Conservation (phyloP, 306 rosid species). For the Ormosia emarginata region DNA sequence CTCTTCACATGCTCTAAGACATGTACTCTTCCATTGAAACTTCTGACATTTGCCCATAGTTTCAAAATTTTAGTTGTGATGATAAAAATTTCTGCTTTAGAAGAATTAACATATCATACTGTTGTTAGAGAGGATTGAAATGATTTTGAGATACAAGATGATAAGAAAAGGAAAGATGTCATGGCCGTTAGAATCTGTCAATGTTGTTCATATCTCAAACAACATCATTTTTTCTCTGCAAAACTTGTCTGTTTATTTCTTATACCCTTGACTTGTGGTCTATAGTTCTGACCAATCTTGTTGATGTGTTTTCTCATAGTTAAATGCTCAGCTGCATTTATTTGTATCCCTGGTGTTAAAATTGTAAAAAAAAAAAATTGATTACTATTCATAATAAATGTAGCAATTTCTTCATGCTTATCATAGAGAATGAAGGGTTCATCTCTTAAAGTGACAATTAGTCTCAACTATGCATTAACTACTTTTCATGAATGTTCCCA, state of each 20-base stretch:
- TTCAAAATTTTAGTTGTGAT: background rate
- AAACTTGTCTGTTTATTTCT: background rate
- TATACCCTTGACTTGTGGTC: background rate
- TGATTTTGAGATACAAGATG: background rate
- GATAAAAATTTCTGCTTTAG: background rate
- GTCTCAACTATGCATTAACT: background rate
- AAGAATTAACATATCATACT: background rate
- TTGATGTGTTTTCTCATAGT: background rate
- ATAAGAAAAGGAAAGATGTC: background rate
- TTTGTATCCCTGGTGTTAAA: background rate
- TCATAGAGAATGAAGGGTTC: background rate
- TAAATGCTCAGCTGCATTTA: background rate
- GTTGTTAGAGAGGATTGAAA: background rate
- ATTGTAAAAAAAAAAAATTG: background rate
- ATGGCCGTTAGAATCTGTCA: background rate
- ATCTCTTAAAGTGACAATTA: background rate
- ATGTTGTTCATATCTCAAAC: background rate
- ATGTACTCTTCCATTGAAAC: background rate
- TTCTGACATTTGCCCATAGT: background rate
- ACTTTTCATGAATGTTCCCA: background rate
- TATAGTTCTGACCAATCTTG: background rate
- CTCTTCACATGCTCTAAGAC: background rate
- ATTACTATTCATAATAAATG: background rate
- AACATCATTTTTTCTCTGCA: background rate
- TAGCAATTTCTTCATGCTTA: background rate